These are phyloP conservation scores for Lachancea dasiensis DNA, from an alignment of 805 yeast genomes.

Conservation along the genomic window DNA sequence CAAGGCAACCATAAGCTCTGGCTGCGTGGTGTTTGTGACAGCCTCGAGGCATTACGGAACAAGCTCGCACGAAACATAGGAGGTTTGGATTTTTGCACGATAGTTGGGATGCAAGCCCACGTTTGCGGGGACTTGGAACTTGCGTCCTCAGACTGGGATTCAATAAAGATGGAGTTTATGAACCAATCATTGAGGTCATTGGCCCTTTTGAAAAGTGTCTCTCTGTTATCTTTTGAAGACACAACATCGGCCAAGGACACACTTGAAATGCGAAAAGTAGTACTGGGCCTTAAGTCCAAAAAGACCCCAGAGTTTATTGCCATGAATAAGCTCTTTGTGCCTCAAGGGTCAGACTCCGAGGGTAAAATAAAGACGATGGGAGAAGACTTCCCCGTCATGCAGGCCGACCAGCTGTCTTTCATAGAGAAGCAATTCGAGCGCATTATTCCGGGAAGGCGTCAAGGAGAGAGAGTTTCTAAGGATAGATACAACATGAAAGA, in stretches of 20 bases:
- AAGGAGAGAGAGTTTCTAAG: background rate
- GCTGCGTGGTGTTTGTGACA: conserved; percentile 14
- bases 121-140: conserved; percentile 17
- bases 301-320: conserved; percentile 14
- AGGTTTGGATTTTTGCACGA: conserved; percentile 3
- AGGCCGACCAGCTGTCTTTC: conserved; percentile 2
- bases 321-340: conserved; percentile 34
- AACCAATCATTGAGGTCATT: conserved; percentile 24
- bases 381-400: conserved; percentile 31
- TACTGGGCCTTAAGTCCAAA: conserved; percentile 5
- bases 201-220: conserved; percentile 13
- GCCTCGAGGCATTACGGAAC: conserved; percentile 4
- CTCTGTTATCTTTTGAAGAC: conserved; percentile 13
- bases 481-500: background rate
- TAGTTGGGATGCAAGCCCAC: conserved; percentile 17
- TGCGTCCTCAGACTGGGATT: conserved; percentile 18
- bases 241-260: background rate
- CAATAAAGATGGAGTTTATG: conserved; percentile 21
- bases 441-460: conserved; percentile 9
- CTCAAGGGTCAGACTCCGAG: conserved; percentile 48
- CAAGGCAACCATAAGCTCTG: conserved; percentile 17
- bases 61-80: conserved; percentile 2
- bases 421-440: conserved; percentile 5
- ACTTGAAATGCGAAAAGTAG: conserved; percentile 2
- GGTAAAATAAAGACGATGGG: conserved; percentile 40